Evolutionary conservation across 2,329 filamentous ascomycete species (phyloP), one percentile per base, ranked within the genome.

Genomic region (Arthrinium phaeospermum): DNA sequence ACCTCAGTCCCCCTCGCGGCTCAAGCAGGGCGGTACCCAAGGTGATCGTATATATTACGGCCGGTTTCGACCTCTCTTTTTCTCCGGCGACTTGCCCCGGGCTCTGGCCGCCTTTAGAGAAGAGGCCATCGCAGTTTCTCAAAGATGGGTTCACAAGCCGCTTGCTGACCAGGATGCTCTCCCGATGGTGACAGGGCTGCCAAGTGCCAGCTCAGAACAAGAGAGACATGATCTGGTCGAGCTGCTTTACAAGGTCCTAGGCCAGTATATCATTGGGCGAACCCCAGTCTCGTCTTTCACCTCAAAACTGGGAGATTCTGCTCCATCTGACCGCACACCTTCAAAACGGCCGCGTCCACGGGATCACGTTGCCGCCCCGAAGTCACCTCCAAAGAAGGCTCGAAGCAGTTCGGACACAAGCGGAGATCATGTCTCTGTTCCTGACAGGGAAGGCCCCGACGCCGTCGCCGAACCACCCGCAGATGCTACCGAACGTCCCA

Each of bases 151-250:
- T n/a, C 44, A 46, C 22, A 37, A 49, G 10, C 45, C 67, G 12
- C 67, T 30, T 49, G 45, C 67, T 12, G 8, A 45, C 27, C 57
- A 64, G 57, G 45, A 49, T 24, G n/a, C 47, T 37, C 19, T 49
- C 16, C 30, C 45, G 3, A 49, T 69, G 67, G 34, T 69, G 19
- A 49, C 67, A 7, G 45, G 67, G 14, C 27, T 69, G 16, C 67
- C 45, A 69, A 46, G 45, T 47, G 67, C 67, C n/a, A 69, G 45
- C 27, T 34, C 67, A 2, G 27, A 46, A 13, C 67, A 69, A 37
- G 67, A 69, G 47, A 69, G 27, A 49, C 14, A 22, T 6, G 67
- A 69, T 47, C 67, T 69, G 27, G 16, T 69, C 8, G 34, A 69
- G 13, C 22, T 69, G 13, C 45, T 69, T 10, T 24, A 69, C 12